Evolutionary conservation across 2,329 filamentous ascomycete species (phyloP).

Genomic region (Didymellaceae sp.): DNA sequence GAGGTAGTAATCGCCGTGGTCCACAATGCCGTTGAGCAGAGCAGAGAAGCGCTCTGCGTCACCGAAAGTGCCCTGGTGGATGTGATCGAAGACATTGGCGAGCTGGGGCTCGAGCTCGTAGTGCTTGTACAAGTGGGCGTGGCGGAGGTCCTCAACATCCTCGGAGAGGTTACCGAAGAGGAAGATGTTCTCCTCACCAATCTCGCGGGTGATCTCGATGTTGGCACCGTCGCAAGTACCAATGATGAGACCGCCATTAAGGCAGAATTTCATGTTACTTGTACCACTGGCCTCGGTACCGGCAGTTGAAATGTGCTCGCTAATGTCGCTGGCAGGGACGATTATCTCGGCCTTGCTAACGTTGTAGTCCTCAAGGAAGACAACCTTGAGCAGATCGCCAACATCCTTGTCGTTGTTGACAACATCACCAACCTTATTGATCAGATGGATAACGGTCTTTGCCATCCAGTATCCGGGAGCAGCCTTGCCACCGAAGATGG

Average conservation of each 20-base stretch:
- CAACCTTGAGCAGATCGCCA: constrained; percentile 92
- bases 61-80: constrained; percentile 82
- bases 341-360: constrained; percentile 99
- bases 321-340: constrained; percentile 90
- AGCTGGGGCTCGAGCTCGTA: constrained; percentile 81
- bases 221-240: constrained; percentile 98
- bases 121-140: constrained; percentile 82
- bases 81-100: constrained; percentile 80
- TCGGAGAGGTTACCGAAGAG: constrained; percentile 95
- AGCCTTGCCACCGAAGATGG: constrained; percentile 97
- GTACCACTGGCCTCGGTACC: constrained; percentile 89
- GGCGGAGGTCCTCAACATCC: constrained; percentile 94
- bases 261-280: constrained; percentile 99
- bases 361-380: constrained; percentile 98
- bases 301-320: constrained; percentile 97
- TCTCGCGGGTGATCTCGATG: constrained; percentile 96
- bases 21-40: constrained; percentile 81
- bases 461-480: constrained; percentile 99
- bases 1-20: constrained; percentile 97
- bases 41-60: constrained; percentile 79
- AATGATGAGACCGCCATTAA: constrained; percentile 96
- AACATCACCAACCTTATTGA: constrained; percentile 88
- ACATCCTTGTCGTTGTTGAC: constrained; percentile 93
- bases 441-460: constrained; percentile 96
- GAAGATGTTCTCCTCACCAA: constrained; percentile 97